Base-by-base conservation (phyloP, 2,329 filamentous ascomycete genomes). In the Sclerotinia glacialis region DNA sequence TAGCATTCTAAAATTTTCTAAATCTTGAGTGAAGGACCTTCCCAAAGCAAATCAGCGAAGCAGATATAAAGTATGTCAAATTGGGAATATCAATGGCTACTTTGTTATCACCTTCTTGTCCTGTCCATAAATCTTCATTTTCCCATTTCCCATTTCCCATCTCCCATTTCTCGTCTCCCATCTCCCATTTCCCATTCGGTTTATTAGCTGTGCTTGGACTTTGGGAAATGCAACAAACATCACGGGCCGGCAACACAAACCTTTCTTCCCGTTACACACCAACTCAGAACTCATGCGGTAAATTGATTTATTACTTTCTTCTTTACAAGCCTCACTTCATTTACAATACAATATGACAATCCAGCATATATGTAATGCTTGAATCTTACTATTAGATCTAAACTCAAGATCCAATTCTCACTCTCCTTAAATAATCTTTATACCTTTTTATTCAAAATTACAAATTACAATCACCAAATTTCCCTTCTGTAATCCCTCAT, bases 341-440 rank as follows among this genome's bases (percentile, higher is more conserved):
- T 42, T 40, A 59, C 34, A 60, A 54, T 26, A 23, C 64, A 54
- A 21, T 44, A 61, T 66, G 64, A n/a, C n/a, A n/a, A n/a, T n/a
- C n/a, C n/a, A n/a, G n/a, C n/a, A n/a, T n/a, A n/a, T 66, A 61
- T 66, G 64, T 66, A 61, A 66, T 31, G 47, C 50, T 50, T 61
- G 34, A 66, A 61, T 34, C 26, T 26, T 60, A 60, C 56, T n/a
- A 53, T 52, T 53, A 63, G 49, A 63, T 52, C n/a, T 42, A 28
- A 62, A 50, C 14, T 18, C 31, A 59, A 47, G 34, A 46, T 40
- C 37, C 23, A 23, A 46, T 65, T 65, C 64, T 61, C 37, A 66
- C 64, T 2, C 64, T 66, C 64, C 58, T 66, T 66, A 37, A 44
- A 55, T 31, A 4, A 34, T 3, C 14, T 37, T 37, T 21, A 28